A percentile compares a stretch with the other conserved stretches of the same genome.
Evolutionary conservation across 1,284 basidiomycete genomes (phyloP).

Genomic region (Sparassis latifolia): DNA sequence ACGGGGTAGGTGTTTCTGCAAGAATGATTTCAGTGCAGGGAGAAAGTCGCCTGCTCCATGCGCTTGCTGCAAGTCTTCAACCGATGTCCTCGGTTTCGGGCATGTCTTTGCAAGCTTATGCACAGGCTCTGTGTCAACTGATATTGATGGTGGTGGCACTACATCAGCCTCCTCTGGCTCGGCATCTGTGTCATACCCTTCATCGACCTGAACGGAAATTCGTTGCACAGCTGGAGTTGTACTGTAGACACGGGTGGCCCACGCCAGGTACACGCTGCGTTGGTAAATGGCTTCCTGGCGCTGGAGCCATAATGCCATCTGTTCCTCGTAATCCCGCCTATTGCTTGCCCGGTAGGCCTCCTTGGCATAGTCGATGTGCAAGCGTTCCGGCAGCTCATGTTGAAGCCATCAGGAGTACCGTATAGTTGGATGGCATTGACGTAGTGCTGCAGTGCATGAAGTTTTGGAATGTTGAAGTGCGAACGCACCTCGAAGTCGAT

Average conservation of each 20-base stretch:
- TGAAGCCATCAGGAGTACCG: conserved; percentile 26
- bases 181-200: background rate
- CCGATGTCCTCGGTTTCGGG: conserved; percentile 4
- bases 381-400: conserved; percentile 24
- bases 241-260: background rate
- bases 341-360: conserved; percentile 22
- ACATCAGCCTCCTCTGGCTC: background rate
- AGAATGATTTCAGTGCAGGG: conserved; percentile 18
- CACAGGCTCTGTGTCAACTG: background rate
- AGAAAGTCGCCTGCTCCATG: conserved; percentile 21
- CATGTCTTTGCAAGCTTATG: background rate
- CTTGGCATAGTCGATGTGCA: conserved; percentile 25
- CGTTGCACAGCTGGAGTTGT: background rate
- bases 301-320: conserved; percentile 25
- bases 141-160: background rate
- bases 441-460: conserved; percentile 31
- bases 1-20: background rate
- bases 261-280: background rate
- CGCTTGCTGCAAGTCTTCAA: conserved; percentile 8
- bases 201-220: no score
- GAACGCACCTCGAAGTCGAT: conserved; percentile 15
- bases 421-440: conserved; percentile 18
- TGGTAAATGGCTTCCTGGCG: conserved; percentile 11
- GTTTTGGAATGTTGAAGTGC: conserved; percentile 34
- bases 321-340: conserved; percentile 17